Evolutionary conservation across 1,284 basidiomycete genomes (phyloP), one percentile per base, ranked within the genome.

Genomic region (Xanthoconium separans): DNA sequence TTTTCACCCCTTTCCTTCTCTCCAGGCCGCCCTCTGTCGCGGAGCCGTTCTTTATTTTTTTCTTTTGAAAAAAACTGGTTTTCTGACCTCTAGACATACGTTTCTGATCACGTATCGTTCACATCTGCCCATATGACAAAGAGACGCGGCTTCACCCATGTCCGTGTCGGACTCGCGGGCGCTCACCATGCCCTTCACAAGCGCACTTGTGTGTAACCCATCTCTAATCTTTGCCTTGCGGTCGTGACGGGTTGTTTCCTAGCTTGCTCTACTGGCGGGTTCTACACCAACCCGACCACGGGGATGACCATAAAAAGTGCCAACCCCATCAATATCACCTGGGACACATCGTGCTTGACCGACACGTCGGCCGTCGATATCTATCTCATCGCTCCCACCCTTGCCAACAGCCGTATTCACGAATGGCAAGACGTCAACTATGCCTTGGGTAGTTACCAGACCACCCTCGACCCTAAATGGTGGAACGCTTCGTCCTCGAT

Each of bases 381-480:
- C 61, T 88, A 88, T 68, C 81, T 95, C 50, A 85, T 84, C 66
- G 82, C 82, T 1, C 83, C 87, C 0, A 66, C 69, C 34, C 66
- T 76, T 4, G 52, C 63, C 22, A 70, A 62, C 34, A 71, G 82
- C 12, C 76, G 78, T 37, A 74, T 93, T 56, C 84, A 92, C 59
- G 75, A 77, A 45, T 94, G 83, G 83, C 64, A 79, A 43, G 74
- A 74, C 46, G 81, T 93, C 56, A 72, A 77, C 52, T 87, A 77
- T 68, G 62, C 75, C 4, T 44, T 73, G 7, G 90, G 89, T 27
- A 73, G 73, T 50, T 87, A 84, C 68, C 69, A 77, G 53, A 73
- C 80, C 4, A 69, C 69, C 12, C 71, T 95, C 44, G 70, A 82
- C 54, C 85, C 91, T 1, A 75, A 77, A 37, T 94, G 91, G 91